phyloP scores from a whole-genome alignment of 129 eudicot genomes.

The Solidago caesia region DNA sequence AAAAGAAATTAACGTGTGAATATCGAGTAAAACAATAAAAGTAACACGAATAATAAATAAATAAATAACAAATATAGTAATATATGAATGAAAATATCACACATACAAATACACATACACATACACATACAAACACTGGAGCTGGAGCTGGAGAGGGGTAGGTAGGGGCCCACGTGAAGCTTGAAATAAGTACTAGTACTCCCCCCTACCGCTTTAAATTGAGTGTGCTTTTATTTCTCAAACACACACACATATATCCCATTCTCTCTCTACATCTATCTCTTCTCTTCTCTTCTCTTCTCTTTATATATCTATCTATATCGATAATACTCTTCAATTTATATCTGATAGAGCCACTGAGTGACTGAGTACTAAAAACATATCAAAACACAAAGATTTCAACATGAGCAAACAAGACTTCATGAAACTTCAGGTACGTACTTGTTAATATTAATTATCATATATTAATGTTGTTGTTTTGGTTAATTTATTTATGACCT shows the following conservation, averaged over 20 bases:
- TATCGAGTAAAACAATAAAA: too few species aligned
- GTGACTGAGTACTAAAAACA: background rate
- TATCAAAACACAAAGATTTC: background rate
- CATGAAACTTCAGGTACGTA: slow-evolving; percentile 76
- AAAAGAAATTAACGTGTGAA: too few species aligned
- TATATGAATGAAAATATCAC: background rate
- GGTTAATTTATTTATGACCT: background rate
- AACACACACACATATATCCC: background rate
- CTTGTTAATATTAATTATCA: background rate
- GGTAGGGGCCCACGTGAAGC: slow-evolving; percentile 26
- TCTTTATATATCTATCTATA: background rate
- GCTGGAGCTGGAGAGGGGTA: slow-evolving; percentile 31
- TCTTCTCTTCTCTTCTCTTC: slow-evolving; percentile 1
- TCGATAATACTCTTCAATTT: too few species aligned
- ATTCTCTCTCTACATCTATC: slow-evolving; percentile 1
- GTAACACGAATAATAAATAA: too few species aligned
- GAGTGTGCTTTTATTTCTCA: background rate
- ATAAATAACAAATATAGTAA: too few species aligned
- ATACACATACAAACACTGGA: background rate
- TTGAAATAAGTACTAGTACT: slow-evolving; percentile 21
- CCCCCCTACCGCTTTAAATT: slow-evolving; percentile 39
- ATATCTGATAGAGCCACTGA: too few species aligned
- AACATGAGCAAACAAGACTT: slow-evolving; percentile 61
- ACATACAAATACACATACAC: background rate
- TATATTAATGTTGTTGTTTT: too few species aligned